These are phyloP conservation scores for Tuber calosporum DNA, from an alignment of 495 filamentous ascomycete species.

Conservation along the genomic window DNA sequence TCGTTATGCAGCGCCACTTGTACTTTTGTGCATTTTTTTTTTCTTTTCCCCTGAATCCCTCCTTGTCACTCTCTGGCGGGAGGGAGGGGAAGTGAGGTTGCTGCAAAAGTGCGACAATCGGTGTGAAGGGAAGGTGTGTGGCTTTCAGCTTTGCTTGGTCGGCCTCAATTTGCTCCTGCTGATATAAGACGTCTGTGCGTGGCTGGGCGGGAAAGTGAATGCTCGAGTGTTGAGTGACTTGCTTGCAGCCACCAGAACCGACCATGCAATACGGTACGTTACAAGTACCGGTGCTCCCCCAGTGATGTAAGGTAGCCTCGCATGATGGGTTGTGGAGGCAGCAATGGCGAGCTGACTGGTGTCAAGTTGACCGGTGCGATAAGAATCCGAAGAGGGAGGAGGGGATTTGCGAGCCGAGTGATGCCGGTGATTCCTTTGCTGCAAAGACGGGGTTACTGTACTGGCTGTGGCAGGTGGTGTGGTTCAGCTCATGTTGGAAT, in stretches of 20 bases:
- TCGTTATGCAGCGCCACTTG: background rate
- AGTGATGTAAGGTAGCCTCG: background rate
- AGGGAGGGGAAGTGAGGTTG: background rate
- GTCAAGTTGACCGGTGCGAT: background rate
- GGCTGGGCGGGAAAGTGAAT: background rate
- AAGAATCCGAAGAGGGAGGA: background rate
- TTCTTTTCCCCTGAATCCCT: background rate
- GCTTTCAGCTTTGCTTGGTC: constrained; percentile 1
- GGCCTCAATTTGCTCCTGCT: background rate
- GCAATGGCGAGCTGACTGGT: background rate
- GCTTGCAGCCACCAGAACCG: constrained; percentile 1
- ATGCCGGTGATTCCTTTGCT: background rate
- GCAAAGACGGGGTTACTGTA: background rate
- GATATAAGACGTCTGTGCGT: constrained; percentile 4
- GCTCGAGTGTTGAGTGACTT: background rate
- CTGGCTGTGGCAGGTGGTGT: background rate
- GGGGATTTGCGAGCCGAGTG: background rate
- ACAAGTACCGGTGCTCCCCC: no score
- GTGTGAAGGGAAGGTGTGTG: background rate
- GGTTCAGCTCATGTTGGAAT: background rate
- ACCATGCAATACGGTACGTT: background rate
- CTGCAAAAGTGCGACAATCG: background rate
- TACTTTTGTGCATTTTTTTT: constrained; percentile 5
- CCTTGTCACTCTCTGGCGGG: background rate
- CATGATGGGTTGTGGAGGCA: background rate